phyloP scores from a whole-genome alignment of 2,329 filamentous ascomycete species.

The Monilinia polystroma region DNA sequence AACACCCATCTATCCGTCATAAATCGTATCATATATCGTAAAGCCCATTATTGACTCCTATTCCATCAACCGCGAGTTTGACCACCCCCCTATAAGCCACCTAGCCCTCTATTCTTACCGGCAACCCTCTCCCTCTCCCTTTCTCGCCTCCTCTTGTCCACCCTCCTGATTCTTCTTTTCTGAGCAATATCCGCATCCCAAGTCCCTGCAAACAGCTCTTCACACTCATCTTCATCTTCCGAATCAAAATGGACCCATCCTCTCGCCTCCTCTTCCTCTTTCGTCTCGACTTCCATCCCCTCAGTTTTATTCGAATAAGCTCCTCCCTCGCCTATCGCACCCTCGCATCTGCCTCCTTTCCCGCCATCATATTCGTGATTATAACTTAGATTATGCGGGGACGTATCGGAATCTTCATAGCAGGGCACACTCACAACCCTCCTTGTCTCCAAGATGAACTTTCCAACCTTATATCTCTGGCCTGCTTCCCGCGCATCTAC shows the following conservation, averaged over 20 bases:
- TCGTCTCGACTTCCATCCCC: conserved; percentile 40
- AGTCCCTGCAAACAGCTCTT: conserved; percentile 61
- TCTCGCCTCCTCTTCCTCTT: conserved; percentile 49
- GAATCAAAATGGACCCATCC: conserved; percentile 49
- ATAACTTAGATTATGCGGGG: conserved; percentile 15
- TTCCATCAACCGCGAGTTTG: no score
- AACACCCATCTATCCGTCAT: neutral
- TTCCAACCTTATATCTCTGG: conserved; percentile 67
- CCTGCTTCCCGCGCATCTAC: conserved; percentile 58
- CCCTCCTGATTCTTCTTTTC: conserved; percentile 35
- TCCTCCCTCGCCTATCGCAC: conserved; percentile 65
- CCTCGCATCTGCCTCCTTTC: conserved; percentile 45
- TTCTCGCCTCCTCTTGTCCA: conserved; percentile 21
- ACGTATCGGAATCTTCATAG: conserved; percentile 51
- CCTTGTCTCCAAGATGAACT: conserved; percentile 65
- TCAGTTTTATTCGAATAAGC: conserved; percentile 58
- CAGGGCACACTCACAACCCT: conserved; percentile 52
- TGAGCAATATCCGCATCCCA: conserved; percentile 53
- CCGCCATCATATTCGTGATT: conserved; percentile 52
- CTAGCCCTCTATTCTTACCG: conserved; percentile 18
- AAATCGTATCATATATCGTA: neutral
- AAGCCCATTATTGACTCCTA: neutral
- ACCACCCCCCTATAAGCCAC: neutral
- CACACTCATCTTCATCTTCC: conserved; percentile 64
- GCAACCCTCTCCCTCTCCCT: conserved; percentile 24